Percentiles rank a stretch among this genome's conserved stretches.
Conservation (phyloP, 2,329 filamentous ascomycete genomes). For the Venturia asperata region DNA sequence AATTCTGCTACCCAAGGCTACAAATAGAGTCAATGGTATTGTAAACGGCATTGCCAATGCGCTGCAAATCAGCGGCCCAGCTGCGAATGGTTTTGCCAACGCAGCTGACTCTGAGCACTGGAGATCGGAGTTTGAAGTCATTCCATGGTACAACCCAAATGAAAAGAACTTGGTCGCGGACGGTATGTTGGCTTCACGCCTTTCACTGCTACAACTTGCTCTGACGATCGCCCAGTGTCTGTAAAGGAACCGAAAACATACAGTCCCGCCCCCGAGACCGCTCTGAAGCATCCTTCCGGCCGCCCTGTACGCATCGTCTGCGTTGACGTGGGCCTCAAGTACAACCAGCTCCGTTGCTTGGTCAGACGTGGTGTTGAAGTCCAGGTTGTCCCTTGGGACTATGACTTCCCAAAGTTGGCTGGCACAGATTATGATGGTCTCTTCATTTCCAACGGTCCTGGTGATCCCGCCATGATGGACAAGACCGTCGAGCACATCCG, state of each 20-base stretch:
- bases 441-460: slow-evolving; percentile 96
- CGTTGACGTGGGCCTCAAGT: slow-evolving; percentile 96
- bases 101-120: slow-evolving; percentile 37
- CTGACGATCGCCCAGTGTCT: slow-evolving; percentile 59
- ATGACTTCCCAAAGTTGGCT: slow-evolving; percentile 72
- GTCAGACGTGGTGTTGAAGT: slow-evolving; percentile 88
- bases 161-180: slow-evolving; percentile 86
- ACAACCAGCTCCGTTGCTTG: slow-evolving; percentile 93
- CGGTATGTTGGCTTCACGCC: slow-evolving; percentile 53
- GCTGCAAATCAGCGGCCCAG: slow-evolving; percentile 28
- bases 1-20: slow-evolving; percentile 59
- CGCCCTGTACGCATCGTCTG: slow-evolving; percentile 81
- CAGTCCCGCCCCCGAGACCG: slow-evolving; percentile 61
- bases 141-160: slow-evolving; percentile 91
- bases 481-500: slow-evolving; percentile 73
- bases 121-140: slow-evolving; percentile 60
- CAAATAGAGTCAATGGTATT: slow-evolving; percentile 21
- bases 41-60: slow-evolving; percentile 34
- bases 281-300: slow-evolving; percentile 80
- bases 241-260: slow-evolving; percentile 81
- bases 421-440: slow-evolving; percentile 88
- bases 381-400: slow-evolving; percentile 90
- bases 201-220: slow-evolving; percentile 12
- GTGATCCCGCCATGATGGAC: slow-evolving; percentile 82
- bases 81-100: slow-evolving; percentile 30